These are phyloP conservation scores for Aurifilum marmelostoma DNA, from an alignment of 2,329 filamentous ascomycete genomes.

Conservation along the genomic window DNA sequence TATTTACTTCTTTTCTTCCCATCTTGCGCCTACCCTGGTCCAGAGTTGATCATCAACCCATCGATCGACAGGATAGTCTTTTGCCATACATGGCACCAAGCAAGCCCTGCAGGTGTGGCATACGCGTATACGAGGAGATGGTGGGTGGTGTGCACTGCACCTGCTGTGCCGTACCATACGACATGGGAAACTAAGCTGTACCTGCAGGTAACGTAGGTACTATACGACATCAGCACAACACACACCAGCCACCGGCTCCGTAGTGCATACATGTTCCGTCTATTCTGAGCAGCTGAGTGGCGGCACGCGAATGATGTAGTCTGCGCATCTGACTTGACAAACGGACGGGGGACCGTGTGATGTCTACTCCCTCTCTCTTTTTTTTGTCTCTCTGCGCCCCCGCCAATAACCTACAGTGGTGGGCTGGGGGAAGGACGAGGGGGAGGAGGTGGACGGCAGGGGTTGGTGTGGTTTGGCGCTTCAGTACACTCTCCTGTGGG, in stretches of 20 bases:
- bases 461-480: neutral
- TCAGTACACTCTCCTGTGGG: neutral
- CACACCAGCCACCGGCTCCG: neutral
- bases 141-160: neutral
- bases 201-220: constrained; percentile 3
- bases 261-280: neutral
- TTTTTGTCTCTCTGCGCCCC: neutral
- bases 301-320: neutral
- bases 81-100: neutral
- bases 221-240: constrained; percentile 7
- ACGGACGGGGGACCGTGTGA: neutral
- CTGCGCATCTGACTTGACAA: neutral
- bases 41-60: neutral
- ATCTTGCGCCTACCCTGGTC: neutral
- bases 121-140: neutral
- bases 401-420: neutral
- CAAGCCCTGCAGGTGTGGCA: neutral
- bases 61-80: neutral
- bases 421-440: neutral
- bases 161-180: neutral
- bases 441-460: too few relatives aligned
- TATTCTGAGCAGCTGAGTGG: neutral
- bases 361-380: neutral
- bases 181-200: neutral
- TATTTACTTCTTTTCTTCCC: neutral